A percentile compares a stretch with the other conserved stretches of the same genome.
Conservation (phyloP, 306 rosid species). For the Quercus wislizeni region DNA sequence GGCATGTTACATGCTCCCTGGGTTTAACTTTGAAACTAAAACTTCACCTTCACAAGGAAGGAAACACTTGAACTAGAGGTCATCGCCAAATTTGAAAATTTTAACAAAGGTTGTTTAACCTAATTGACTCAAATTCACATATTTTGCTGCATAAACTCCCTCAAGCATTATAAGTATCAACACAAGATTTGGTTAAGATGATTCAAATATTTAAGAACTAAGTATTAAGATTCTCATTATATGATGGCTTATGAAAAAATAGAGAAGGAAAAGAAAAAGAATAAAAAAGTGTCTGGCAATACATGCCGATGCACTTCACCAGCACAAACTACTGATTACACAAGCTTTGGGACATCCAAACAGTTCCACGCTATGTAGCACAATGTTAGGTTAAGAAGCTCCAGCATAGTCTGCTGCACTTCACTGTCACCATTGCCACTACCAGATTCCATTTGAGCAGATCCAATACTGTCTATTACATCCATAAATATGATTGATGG, state of each 20-base stretch:
- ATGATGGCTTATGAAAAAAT: background rate
- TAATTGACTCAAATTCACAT: background rate
- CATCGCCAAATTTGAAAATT: background rate
- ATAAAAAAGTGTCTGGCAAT: background rate
- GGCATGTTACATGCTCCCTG: background rate
- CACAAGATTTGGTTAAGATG: background rate
- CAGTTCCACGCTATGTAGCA: background rate
- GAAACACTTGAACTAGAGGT: too few species aligned
- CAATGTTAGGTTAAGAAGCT: conserved; percentile 72
- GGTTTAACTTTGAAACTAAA: too few species aligned
- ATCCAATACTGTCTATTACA: conserved; percentile 96
- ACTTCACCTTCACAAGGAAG: too few species aligned
- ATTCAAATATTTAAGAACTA: background rate
- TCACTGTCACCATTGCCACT: conserved; percentile 99
- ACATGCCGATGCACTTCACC: background rate
- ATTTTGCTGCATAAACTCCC: background rate
- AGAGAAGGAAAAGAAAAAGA: background rate
- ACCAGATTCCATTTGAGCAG: conserved; percentile 99
- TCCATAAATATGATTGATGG: conserved; percentile 99
- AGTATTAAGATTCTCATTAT: background rate
- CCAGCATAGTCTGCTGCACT: conserved; percentile 97
- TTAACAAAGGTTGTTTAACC: background rate
- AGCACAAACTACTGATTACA: background rate
- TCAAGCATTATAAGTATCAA: background rate
- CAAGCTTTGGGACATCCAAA: background rate